These are phyloP conservation scores for Panicum hallii DNA, from an alignment of 202 grass and related monocot genomes.

Conservation along the genomic window DNA sequence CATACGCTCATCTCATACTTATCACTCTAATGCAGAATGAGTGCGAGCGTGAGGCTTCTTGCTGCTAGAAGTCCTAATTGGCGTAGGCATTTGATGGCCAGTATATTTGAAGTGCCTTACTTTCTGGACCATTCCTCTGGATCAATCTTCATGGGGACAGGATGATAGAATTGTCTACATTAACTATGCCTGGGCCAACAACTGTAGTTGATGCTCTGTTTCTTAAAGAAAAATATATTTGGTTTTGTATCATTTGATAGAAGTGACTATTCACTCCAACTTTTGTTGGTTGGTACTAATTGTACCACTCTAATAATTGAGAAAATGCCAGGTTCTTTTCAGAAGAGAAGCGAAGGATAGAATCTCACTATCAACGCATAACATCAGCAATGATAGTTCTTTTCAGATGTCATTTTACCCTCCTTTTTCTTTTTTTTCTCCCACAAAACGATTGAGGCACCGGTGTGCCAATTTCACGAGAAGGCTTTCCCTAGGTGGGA, in stretches of 20 bases:
- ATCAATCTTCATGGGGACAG: not conserved
- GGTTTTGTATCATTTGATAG: not conserved
- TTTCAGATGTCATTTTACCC: not conserved
- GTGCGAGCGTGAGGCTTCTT: not conserved
- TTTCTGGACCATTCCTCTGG: not conserved
- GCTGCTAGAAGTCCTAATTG: not conserved
- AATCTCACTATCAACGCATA: not conserved
- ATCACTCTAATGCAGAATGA: not conserved
- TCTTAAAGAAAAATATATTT: not conserved
- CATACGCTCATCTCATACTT: not conserved
- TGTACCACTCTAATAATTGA: conserved; percentile 24
- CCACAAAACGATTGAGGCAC: not conserved
- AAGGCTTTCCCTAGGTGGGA: not conserved
- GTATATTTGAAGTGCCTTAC: not conserved
- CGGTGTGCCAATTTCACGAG: not conserved
- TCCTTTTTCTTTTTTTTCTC: not conserved
- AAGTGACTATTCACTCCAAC: not conserved
- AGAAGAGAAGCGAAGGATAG: not conserved
- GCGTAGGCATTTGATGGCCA: not conserved
- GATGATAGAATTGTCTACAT: not conserved
- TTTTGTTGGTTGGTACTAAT: conserved; percentile 16
- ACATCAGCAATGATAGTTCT: not conserved
- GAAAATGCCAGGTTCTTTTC: conserved; percentile 1
- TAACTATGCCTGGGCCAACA: not conserved
- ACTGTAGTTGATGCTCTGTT: conserved; percentile 11